Percentiles rank a stretch among this genome's conserved stretches.
Conservation (phyloP, 1,139 yeast species). For the Protomyces arabidopsidicola region DNA sequence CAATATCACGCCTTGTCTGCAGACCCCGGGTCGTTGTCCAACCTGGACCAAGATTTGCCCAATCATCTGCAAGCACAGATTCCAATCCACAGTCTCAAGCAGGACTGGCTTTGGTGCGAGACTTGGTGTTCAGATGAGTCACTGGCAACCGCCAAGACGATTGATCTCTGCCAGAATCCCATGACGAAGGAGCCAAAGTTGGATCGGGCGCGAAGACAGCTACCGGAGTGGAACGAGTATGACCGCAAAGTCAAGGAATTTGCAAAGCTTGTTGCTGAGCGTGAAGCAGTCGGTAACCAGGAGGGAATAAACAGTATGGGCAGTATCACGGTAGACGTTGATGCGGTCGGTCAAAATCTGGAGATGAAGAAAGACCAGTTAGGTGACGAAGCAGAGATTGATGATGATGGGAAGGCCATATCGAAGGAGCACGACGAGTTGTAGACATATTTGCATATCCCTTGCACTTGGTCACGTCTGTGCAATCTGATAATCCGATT, state of each 20-base stretch:
- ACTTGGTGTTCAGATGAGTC: slow-evolving; percentile 81
- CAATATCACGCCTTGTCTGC: slow-evolving; percentile 79
- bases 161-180: slow-evolving; percentile 81
- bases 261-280: slow-evolving; percentile 28
- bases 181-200: slow-evolving; percentile 71
- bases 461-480: too few species aligned
- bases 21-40: slow-evolving; percentile 72
- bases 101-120: slow-evolving; percentile 90
- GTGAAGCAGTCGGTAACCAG: background rate
- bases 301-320: slow-evolving; percentile 2
- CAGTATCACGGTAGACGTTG: slow-evolving; percentile 20
- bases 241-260: slow-evolving; percentile 49
- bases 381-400: slow-evolving; percentile 7
- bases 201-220: slow-evolving; percentile 65
- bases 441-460: too few species aligned
- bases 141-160: slow-evolving; percentile 60
- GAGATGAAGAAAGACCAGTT: slow-evolving; percentile 23
- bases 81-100: slow-evolving; percentile 68
- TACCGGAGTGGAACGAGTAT: slow-evolving; percentile 71
- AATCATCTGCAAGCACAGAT: slow-evolving; percentile 69
- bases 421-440: background rate
- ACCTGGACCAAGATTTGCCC: slow-evolving; percentile 87
- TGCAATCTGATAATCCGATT: too few species aligned
- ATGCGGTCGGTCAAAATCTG: slow-evolving; percentile 13
- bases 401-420: background rate